These are phyloP conservation scores for Amaranthus palmeri DNA, from an alignment of 148 eudicot species.

Conservation along the genomic window DNA sequence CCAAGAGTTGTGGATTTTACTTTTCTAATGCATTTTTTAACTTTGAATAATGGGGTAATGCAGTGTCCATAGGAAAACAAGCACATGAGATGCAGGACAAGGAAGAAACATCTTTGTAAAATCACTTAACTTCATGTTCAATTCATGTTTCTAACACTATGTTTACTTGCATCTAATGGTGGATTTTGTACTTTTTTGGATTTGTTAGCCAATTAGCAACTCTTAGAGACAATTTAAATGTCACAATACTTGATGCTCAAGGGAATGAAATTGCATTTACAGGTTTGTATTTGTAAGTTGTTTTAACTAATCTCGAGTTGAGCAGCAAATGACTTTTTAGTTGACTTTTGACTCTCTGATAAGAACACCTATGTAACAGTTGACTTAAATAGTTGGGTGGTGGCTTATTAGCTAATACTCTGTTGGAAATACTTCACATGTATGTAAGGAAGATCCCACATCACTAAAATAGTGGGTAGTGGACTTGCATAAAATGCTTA, in stretches of 20 bases:
- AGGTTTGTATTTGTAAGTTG: constrained; percentile 31
- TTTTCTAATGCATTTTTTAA: constrained; percentile 2
- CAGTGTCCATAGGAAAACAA: constrained; percentile 84
- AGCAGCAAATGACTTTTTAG: neutral
- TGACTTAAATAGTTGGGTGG: too few relatives aligned
- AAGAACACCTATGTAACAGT: too few relatives aligned
- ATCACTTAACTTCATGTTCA: constrained; percentile 16
- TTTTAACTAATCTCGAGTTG: too few relatives aligned
- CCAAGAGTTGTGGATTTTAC: too few relatives aligned
- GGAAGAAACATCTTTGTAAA: constrained; percentile 76
- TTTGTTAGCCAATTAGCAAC: constrained; percentile 54
- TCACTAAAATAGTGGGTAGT: too few relatives aligned
- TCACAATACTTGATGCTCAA: constrained; percentile 50
- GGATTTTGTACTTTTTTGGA: constrained; percentile 9
- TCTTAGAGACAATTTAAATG: constrained; percentile 59
- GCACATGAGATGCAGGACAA: constrained; percentile 47
- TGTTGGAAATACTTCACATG: too few relatives aligned
- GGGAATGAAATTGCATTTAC: constrained; percentile 67
- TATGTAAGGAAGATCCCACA: too few relatives aligned
- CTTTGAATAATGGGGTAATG: constrained; percentile 26
- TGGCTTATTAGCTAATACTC: too few relatives aligned
- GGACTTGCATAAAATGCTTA: too few relatives aligned
- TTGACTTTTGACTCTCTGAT: neutral
- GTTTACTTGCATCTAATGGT: constrained; percentile 5
- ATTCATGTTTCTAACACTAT: neutral